Evolutionary conservation across 768 basidiomycete genomes (phyloP).

Genomic region (Trametes gibbosa): DNA sequence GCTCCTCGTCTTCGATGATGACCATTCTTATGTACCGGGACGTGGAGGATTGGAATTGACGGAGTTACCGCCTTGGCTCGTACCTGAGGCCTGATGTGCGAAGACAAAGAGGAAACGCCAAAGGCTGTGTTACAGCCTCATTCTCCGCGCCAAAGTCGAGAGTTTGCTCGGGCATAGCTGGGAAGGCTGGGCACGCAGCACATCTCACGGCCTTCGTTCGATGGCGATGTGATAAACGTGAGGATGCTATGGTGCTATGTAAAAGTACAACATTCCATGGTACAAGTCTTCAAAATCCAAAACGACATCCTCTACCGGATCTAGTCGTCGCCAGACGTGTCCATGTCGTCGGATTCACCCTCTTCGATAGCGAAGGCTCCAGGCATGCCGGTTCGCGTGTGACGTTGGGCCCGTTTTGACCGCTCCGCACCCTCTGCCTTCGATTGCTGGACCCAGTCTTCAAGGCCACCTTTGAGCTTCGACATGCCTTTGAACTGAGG

Average conservation of each 20-base stretch:
- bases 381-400: slow-evolving; percentile 18
- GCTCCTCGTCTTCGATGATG: slow-evolving; percentile 11
- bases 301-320: not conserved
- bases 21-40: slow-evolving; percentile 1
- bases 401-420: slow-evolving; percentile 22
- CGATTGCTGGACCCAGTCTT: slow-evolving; percentile 70
- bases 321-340: slow-evolving; percentile 8
- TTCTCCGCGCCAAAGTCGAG: not conserved
- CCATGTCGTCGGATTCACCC: slow-evolving; percentile 1
- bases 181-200: not conserved
- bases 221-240: not conserved
- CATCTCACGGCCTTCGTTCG: no score
- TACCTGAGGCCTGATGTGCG: not conserved
- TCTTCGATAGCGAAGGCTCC: slow-evolving; percentile 14
- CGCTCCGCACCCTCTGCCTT: slow-evolving; percentile 31
- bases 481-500: slow-evolving; percentile 80
- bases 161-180: not conserved
- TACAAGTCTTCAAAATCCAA: not conserved
- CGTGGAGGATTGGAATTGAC: not conserved
- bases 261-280: not conserved
- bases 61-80: not conserved
- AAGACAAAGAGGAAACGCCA: not conserved
- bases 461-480: slow-evolving; percentile 62
- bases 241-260: no score
- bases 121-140: slow-evolving; percentile 6